Evolutionary conservation across 140 eudicot species (phyloP), one percentile per base, ranked within the genome.

Genomic region (Cichorium intybus): DNA sequence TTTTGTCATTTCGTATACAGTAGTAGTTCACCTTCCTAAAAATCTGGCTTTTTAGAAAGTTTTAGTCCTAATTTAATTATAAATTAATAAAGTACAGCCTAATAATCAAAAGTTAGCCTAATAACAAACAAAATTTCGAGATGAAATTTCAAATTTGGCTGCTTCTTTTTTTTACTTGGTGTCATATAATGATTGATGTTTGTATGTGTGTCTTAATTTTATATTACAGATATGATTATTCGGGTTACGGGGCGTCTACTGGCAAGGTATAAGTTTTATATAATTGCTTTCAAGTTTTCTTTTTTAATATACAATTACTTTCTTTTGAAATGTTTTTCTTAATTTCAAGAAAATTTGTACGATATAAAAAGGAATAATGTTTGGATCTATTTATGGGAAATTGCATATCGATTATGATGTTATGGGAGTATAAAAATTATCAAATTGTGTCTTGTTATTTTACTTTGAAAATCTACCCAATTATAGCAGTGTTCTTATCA

Each of bases 181-280:
- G 62, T 64, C 34, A 53, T 28, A 46, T 54, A 62, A 57, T 24
- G 26, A 55, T 29, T 70, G 24, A 56, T 77, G 63, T 60, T 68
- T 15, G 26, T 45, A 28, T 61, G 4, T 27, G 4, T 27, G 66
- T 75, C 49, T 62, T 68, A 23, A 51, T 71, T 72, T 70, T 43
- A 18, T 39, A 70, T 0, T 73, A 89, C 84, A 93, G 99, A 72
- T 93, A 93, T 76, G 99, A 93, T 73, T 93, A 93, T 80, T 88
- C 99, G 10, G 99, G 99, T 28, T 93, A 93, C 67, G 99, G 99
- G 24, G 97, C 97, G 57, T 93, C 99, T 71, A 83, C 88, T 8
- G 99, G 99, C 47, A 93, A 78, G 95, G 99, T 89, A 89, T 59
- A 29, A 51, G 10, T 35, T 49, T 50, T 41, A 26, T 54, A 20